phyloP scores from a whole-genome alignment of 331 rosid species.

The Rhamnella rubrinervis region DNA sequence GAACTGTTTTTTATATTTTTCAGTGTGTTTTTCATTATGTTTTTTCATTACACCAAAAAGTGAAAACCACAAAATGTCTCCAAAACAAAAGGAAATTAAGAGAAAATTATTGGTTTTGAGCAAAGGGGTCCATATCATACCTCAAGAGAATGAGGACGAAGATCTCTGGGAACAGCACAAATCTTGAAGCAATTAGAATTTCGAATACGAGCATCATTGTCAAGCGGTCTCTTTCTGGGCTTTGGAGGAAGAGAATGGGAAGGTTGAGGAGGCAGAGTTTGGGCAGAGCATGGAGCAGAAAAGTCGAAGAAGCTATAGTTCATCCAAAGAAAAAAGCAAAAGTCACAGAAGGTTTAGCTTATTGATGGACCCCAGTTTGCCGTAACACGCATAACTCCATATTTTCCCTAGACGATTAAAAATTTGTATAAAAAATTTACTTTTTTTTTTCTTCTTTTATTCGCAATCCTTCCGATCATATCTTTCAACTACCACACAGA shows the following conservation, averaged over 20 bases:
- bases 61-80: not conserved
- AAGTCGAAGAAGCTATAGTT: too few relatives aligned
- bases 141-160: slow-evolving; percentile 76
- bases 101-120: not conserved
- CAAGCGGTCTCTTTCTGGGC: slow-evolving; percentile 64
- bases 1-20: too few relatives aligned
- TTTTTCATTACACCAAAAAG: slow-evolving; percentile 22
- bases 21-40: too few relatives aligned
- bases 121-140: slow-evolving; percentile 22
- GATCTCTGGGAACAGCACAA: slow-evolving; percentile 60
- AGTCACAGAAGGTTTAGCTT: not conserved
- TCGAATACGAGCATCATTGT: slow-evolving; percentile 23
- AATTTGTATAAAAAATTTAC: not conserved
- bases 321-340: too few relatives aligned
- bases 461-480: too few relatives aligned
- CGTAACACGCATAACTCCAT: too few relatives aligned
- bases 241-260: slow-evolving; percentile 32
- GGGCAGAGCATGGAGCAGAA: slow-evolving; percentile 26
- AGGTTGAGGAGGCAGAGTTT: slow-evolving; percentile 29
- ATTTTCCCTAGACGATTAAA: too few relatives aligned
- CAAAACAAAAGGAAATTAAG: not conserved
- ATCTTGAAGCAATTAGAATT: slow-evolving; percentile 51
- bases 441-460: too few relatives aligned
- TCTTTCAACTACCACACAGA: too few relatives aligned
- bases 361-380: not conserved